phyloP scores from a whole-genome alignment of 148 eudicot genomes.

The Rhododendron simsii region DNA sequence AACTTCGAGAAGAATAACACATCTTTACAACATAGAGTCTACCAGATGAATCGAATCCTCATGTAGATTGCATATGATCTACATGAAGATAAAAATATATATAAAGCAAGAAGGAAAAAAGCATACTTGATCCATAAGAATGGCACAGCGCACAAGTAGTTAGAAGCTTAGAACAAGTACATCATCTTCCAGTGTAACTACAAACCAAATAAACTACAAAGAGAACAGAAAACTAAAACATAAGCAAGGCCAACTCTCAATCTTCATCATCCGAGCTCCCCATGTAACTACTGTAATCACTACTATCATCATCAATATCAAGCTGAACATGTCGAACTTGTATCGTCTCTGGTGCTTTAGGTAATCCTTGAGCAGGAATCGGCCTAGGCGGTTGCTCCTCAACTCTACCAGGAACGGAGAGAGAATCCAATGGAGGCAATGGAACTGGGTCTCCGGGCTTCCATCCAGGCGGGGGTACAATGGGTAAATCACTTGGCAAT shows the following conservation, averaged over 20 bases:
- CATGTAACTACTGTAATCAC: constrained; percentile 63
- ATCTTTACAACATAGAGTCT: not conserved
- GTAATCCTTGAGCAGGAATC: constrained; percentile 36
- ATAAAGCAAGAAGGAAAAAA: not conserved
- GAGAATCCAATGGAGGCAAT: constrained; percentile 62
- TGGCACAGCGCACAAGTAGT: not conserved
- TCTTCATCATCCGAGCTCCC: constrained; percentile 79
- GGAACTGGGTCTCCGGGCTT: constrained; percentile 88
- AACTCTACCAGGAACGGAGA: constrained; percentile 42
- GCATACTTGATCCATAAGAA: not conserved
- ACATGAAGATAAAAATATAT: not conserved
- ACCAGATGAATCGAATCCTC: not conserved
- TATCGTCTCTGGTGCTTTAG: constrained; percentile 54
- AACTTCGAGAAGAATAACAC: not conserved
- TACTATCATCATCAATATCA: constrained; percentile 75
- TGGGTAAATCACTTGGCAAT: constrained; percentile 68
- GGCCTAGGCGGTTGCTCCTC: constrained; percentile 45
- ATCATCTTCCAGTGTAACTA: not conserved
- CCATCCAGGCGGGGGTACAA: constrained; percentile 83
- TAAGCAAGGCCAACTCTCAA: constrained; percentile 16
- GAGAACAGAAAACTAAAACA: not conserved
- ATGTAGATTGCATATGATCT: not conserved
- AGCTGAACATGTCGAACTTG: constrained; percentile 78
- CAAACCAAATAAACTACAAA: not conserved
- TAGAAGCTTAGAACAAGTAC: not conserved